Base-by-base conservation (phyloP, 1,284 basidiomycete genomes). In the Irpex sp. region DNA sequence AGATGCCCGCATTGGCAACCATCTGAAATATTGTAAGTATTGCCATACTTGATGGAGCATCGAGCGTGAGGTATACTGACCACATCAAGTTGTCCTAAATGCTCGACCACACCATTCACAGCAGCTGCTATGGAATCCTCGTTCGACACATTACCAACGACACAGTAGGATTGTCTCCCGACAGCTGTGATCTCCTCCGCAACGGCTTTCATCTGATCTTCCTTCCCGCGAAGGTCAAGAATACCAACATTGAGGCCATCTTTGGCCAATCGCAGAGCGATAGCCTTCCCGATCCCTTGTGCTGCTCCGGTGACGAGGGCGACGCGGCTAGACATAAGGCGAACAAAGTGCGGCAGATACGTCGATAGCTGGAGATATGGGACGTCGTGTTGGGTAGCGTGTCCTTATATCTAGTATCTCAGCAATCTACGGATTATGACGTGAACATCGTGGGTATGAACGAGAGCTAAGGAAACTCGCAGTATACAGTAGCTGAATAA, bases 1-100 rank as follows among this genome's bases (percentile, higher is more conserved):
- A 59, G 51, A 76, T 70, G 1, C 74, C 74, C 0, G 75, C 75
- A 64, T 76, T 76, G 13, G 75, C 74, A 26, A 76, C 69, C 73
- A 76, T 74, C 71, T 72, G 26, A 15, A 58, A 44, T 9, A 44
- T 4, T 15, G 40, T 44, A 11, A 44, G 15, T 9, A 9, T 8
- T 26, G 3, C 26, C 26, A 26, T 26, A 26, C 26, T 26, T 26
- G 26, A 26, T 26, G 26, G 26, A 26, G 26, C 26, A 26, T 26
- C 26, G 26, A 26, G 26, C 26, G 26, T 26, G 40, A 38, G 21
- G 15, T 13, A 11, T 6, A 62, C 63, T 6, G 26, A 69, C 68
- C 48, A 69, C 65, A 52, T 69, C 67, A 8, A 69, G 62, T 13
- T 65, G 36, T 4, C 71, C 72, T 15, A 71, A 64, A 37, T 61